Conservation (phyloP, 139 green algal species). For the Chlorella sp. region DNA sequence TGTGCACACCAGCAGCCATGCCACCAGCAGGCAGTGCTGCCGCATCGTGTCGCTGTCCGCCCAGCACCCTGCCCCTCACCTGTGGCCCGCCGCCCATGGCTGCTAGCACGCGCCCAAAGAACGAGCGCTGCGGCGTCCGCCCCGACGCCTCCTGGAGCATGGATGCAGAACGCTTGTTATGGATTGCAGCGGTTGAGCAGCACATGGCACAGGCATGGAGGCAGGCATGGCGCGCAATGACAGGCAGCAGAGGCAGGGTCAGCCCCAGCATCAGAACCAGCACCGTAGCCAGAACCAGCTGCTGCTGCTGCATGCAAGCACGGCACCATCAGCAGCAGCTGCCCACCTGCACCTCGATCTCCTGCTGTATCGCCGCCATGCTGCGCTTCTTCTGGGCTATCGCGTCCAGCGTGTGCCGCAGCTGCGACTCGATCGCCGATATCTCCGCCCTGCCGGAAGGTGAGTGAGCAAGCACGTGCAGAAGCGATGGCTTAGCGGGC, state of each 20-base stretch:
- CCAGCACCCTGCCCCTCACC: no score
- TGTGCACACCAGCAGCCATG: no score
- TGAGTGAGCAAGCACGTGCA: not conserved
- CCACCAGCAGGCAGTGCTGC: no score
- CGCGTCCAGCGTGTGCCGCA: constrained; percentile 64
- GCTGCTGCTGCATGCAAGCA: not conserved
- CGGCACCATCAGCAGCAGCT: not conserved
- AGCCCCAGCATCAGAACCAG: no score
- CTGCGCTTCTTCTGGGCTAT: constrained; percentile 70
- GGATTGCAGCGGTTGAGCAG: no score
- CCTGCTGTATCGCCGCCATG: constrained; percentile 54
- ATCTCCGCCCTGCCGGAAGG: constrained; percentile 66
- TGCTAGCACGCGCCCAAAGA: constrained; percentile 53
- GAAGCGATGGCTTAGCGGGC: not conserved
- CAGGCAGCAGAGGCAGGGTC: no score
- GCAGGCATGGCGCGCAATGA: no score
- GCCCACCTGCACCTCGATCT: constrained; percentile 44
- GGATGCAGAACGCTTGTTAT: no score
- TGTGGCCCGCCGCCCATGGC: constrained; percentile 40
- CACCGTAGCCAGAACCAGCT: no score
- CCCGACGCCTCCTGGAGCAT: not conserved
- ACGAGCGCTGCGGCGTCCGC: constrained; percentile 37
- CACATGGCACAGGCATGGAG: no score
- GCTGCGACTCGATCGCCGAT: constrained; percentile 79
- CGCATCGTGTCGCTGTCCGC: no score